These are phyloP conservation scores for Alternaria metachromatica DNA, from an alignment of 2,329 filamentous ascomycete species.

Conservation along the genomic window DNA sequence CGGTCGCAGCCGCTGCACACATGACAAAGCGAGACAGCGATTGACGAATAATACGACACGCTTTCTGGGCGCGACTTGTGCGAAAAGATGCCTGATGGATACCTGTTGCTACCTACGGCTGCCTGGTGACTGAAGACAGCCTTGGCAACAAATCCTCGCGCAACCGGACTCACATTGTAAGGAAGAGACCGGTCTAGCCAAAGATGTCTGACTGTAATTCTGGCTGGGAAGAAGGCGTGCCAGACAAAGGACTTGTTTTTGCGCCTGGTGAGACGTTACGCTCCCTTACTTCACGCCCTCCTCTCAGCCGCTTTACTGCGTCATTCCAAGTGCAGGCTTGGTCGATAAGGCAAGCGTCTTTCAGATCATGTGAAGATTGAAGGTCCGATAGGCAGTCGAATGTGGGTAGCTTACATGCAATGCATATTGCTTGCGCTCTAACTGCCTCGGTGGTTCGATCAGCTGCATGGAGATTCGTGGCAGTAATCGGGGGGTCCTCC, in stretches of 20 bases:
- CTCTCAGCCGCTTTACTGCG: not conserved
- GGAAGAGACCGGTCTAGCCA: conserved; percentile 9
- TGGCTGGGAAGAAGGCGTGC: not conserved
- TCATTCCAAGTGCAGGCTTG: not conserved
- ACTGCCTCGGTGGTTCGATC: not conserved
- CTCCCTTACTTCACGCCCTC: not conserved
- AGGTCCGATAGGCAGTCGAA: not conserved
- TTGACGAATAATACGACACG: conserved; percentile 19
- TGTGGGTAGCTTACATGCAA: not conserved
- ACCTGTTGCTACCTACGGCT: conserved; percentile 41
- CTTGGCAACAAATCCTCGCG: conserved; percentile 19
- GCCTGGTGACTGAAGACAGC: conserved; percentile 32
- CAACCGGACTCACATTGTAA: conserved; percentile 11
- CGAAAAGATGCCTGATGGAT: conserved; percentile 25
- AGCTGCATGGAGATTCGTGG: not conserved
- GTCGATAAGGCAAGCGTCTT: not conserved
- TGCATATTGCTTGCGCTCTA: not conserved
- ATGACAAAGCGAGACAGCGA: conserved; percentile 18
- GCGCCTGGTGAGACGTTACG: not conserved
- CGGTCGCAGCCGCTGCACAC: not conserved
- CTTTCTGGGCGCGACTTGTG: conserved; percentile 5
- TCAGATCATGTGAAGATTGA: not conserved
- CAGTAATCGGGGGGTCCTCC: not conserved
- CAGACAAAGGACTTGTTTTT: not conserved
- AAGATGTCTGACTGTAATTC: not conserved